Evolutionary conservation across 2,329 filamentous ascomycete genomes (phyloP).

Genomic region (Bisporella sp.): DNA sequence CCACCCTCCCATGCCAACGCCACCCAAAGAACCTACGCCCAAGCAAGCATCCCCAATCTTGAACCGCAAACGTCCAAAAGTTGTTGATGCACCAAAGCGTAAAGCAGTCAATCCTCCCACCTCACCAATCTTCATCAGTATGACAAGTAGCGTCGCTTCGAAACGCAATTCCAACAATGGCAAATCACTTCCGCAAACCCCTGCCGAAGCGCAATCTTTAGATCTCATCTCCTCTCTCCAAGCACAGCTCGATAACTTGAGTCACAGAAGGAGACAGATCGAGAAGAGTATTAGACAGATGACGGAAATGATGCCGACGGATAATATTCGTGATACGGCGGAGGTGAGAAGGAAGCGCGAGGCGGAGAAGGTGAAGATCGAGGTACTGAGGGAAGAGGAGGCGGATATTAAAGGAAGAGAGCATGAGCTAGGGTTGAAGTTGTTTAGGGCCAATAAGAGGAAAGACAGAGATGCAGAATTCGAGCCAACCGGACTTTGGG

Average conservation of each 20-base stretch:
- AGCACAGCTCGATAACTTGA: slow-evolving; percentile 56
- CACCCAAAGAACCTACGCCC: neutral
- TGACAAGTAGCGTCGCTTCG: slow-evolving; percentile 12
- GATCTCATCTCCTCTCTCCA: slow-evolving; percentile 63
- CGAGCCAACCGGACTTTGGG: slow-evolving; percentile 68
- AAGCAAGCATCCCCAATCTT: slow-evolving; percentile 18
- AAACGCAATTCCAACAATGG: slow-evolving; percentile 21
- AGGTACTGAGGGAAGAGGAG: slow-evolving; percentile 57
- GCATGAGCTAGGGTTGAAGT: slow-evolving; percentile 69
- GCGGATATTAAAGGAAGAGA: slow-evolving; percentile 69
- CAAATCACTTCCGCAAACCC: slow-evolving; percentile 53
- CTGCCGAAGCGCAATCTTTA: slow-evolving; percentile 51
- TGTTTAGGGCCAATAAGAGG: slow-evolving; percentile 69
- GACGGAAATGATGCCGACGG: slow-evolving; percentile 69
- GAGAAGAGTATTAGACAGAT: slow-evolving; percentile 67
- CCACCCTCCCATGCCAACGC: slow-evolving; percentile 13
- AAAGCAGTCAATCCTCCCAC: slow-evolving; percentile 20
- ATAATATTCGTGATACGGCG: slow-evolving; percentile 59
- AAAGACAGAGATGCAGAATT: slow-evolving; percentile 59
- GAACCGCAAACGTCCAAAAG: slow-evolving; percentile 22
- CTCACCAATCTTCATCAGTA: slow-evolving; percentile 24
- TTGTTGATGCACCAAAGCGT: slow-evolving; percentile 13
- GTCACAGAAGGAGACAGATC: slow-evolving; percentile 64
- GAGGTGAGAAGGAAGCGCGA: slow-evolving; percentile 53
- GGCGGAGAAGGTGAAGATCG: slow-evolving; percentile 56